phyloP scores from a whole-genome alignment of 495 filamentous ascomycete genomes.

The Penicillium riverlandense region DNA sequence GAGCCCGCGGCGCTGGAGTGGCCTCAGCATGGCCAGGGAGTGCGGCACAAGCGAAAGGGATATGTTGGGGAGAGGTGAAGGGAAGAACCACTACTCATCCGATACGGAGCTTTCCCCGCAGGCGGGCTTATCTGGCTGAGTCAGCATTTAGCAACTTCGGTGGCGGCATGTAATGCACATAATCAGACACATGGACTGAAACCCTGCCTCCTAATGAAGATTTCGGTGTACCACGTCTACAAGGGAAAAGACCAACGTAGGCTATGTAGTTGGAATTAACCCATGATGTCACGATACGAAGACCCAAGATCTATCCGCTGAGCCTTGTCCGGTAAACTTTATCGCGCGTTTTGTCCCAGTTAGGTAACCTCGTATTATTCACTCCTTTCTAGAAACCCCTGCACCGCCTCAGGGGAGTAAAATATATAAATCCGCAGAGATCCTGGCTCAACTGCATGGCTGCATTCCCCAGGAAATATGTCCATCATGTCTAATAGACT shows the following conservation, averaged over 20 bases:
- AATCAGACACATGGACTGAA: too few relatives aligned
- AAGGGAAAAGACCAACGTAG: too few relatives aligned
- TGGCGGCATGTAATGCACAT: too few relatives aligned
- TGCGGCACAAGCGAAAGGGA: background rate
- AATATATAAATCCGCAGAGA: background rate
- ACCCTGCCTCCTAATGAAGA: too few relatives aligned
- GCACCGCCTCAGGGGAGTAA: background rate
- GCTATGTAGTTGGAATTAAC: too few relatives aligned
- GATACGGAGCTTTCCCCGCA: conserved; percentile 26
- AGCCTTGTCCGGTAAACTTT: too few relatives aligned
- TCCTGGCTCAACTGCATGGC: background rate
- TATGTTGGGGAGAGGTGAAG: background rate
- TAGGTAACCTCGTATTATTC: too few relatives aligned
- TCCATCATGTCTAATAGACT: background rate
- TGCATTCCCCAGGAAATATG: background rate
- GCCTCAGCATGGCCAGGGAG: conserved; percentile 14
- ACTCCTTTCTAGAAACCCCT: too few relatives aligned
- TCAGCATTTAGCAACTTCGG: conserved; percentile 1
- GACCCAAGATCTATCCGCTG: too few relatives aligned
- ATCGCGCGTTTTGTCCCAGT: too few relatives aligned
- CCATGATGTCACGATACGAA: too few relatives aligned
- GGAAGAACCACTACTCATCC: background rate
- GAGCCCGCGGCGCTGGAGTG: conserved; percentile 9
- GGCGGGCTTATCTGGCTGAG: conserved; percentile 23
- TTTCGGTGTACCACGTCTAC: too few relatives aligned